Conservation (phyloP, 2,329 filamentous ascomycete genomes). For the Coniochaeta sp. region DNA sequence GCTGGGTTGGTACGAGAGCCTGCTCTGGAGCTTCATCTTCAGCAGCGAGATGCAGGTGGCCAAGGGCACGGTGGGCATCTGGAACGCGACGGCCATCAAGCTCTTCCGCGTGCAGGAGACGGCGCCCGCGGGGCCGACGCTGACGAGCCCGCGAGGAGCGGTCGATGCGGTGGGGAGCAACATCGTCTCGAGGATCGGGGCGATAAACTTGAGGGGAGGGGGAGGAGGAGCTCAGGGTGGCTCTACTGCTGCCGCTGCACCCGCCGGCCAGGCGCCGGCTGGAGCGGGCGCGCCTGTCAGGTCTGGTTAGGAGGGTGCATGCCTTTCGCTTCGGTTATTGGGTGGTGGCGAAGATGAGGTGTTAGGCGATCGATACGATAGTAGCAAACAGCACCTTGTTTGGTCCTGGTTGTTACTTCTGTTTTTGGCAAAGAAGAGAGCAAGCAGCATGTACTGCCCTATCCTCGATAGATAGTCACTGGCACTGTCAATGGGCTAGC, state of each 20-base stretch:
- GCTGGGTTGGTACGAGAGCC: slow-evolving; percentile 90
- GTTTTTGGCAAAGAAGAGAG: not conserved
- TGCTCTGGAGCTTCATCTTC: slow-evolving; percentile 92
- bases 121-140: slow-evolving; percentile 67
- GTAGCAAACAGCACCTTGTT: not conserved
- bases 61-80: slow-evolving; percentile 83
- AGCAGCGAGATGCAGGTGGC: slow-evolving; percentile 81
- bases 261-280: not conserved
- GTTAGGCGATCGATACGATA: not conserved
- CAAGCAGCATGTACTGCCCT: not conserved
- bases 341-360: slow-evolving; percentile 1
- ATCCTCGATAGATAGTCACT: not conserved
- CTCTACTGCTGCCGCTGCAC: not conserved
- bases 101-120: slow-evolving; percentile 88
- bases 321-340: not conserved
- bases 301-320: not conserved
- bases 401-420: not conserved
- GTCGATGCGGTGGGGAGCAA: slow-evolving; percentile 91
- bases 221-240: slow-evolving; percentile 10
- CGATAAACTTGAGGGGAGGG: slow-evolving; percentile 64
- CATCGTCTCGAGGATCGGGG: slow-evolving; percentile 78
- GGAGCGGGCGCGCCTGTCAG: not conserved
- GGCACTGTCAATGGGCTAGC: not conserved
- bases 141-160: slow-evolving; percentile 80
- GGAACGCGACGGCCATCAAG: slow-evolving; percentile 85